Conservation (phyloP, 2,329 filamentous ascomycete species). For the Fusarium stilboides region DNA sequence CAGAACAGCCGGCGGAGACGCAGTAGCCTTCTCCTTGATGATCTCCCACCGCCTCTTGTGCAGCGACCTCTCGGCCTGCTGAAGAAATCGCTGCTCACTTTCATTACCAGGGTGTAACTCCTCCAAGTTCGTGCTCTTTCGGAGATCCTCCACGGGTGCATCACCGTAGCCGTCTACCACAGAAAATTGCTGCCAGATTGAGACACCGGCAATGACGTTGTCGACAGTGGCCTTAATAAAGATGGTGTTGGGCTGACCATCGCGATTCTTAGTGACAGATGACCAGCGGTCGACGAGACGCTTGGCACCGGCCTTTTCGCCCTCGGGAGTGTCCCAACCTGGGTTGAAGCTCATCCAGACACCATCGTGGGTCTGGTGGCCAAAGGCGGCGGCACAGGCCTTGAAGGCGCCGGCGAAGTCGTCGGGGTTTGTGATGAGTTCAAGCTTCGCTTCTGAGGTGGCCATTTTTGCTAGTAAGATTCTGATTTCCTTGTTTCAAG, state of each 20-base stretch:
- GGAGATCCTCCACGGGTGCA: slow-evolving; percentile 54
- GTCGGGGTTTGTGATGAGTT: slow-evolving; percentile 47
- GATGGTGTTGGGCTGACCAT: slow-evolving; percentile 64
- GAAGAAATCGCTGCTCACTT: slow-evolving; percentile 62
- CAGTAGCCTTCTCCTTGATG: slow-evolving; percentile 57
- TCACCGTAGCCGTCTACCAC: slow-evolving; percentile 65
- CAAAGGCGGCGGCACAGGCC: slow-evolving; percentile 59
- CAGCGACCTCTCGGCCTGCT: slow-evolving; percentile 62
- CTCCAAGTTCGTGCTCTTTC: slow-evolving; percentile 51
- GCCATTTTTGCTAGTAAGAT: slow-evolving; percentile 1
- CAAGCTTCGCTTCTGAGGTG: slow-evolving; percentile 41
- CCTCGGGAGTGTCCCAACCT: slow-evolving; percentile 67
- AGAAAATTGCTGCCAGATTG: slow-evolving; percentile 70
- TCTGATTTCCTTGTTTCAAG: accelerated
- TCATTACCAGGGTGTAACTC: slow-evolving; percentile 61
- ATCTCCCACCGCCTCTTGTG: slow-evolving; percentile 60
- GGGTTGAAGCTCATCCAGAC: slow-evolving; percentile 69
- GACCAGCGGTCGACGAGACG: slow-evolving; percentile 61
- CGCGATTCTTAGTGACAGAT: slow-evolving; percentile 56
- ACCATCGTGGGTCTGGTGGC: slow-evolving; percentile 64
- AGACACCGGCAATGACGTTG: slow-evolving; percentile 63
- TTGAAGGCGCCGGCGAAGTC: slow-evolving; percentile 51
- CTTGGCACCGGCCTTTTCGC: slow-evolving; percentile 55
- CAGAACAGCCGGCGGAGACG: slow-evolving; percentile 62
- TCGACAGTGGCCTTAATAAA: slow-evolving; percentile 69